These are phyloP conservation scores for Trifolium fragiferum DNA, from an alignment of 306 rosid species.

Conservation along the genomic window DNA sequence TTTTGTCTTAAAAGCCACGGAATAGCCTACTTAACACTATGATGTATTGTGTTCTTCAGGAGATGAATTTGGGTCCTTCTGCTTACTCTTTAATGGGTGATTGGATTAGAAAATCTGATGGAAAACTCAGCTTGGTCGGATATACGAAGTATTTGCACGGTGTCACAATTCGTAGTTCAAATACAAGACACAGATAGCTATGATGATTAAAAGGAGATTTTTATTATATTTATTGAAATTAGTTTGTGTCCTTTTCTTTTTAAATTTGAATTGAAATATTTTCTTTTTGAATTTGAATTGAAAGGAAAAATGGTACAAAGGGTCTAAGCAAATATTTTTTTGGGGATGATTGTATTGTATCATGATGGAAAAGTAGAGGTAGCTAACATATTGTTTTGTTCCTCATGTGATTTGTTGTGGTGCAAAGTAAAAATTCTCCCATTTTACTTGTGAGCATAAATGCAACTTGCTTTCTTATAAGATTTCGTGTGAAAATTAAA, in stretches of 20 bases:
- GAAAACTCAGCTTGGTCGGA: slow-evolving; percentile 87
- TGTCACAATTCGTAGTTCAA: slow-evolving; percentile 73
- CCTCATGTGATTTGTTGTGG: slow-evolving; percentile 52
- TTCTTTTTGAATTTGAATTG: slow-evolving; percentile 35
- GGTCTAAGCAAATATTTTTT: slow-evolving; percentile 39
- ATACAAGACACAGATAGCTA: slow-evolving; percentile 66
- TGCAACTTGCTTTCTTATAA: slow-evolving; percentile 46
- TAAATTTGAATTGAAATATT: slow-evolving; percentile 32
- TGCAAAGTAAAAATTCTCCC: slow-evolving; percentile 50
- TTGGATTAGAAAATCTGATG: slow-evolving; percentile 86
- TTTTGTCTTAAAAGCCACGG: slow-evolving; percentile 1
- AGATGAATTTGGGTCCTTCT: slow-evolving; percentile 81
- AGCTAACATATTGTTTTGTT: slow-evolving; percentile 53
- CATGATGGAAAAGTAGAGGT: slow-evolving; percentile 38
- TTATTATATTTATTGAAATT: slow-evolving; percentile 47
- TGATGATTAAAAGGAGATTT: slow-evolving; percentile 37
- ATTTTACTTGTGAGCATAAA: slow-evolving; percentile 50
- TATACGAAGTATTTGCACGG: slow-evolving; percentile 92
- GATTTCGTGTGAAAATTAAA: slow-evolving; percentile 49
- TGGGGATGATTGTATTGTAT: slow-evolving; percentile 29
- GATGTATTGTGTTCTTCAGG: slow-evolving; percentile 59
- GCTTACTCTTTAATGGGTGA: slow-evolving; percentile 72
- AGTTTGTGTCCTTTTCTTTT: slow-evolving; percentile 40
- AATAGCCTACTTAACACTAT: slow-evolving; percentile 25
- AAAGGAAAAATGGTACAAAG: slow-evolving; percentile 48